Evolutionary conservation across 2,329 filamentous ascomycete species (phyloP), one percentile per base, ranked within the genome.

Genomic region (Triangularia verruculosa): DNA sequence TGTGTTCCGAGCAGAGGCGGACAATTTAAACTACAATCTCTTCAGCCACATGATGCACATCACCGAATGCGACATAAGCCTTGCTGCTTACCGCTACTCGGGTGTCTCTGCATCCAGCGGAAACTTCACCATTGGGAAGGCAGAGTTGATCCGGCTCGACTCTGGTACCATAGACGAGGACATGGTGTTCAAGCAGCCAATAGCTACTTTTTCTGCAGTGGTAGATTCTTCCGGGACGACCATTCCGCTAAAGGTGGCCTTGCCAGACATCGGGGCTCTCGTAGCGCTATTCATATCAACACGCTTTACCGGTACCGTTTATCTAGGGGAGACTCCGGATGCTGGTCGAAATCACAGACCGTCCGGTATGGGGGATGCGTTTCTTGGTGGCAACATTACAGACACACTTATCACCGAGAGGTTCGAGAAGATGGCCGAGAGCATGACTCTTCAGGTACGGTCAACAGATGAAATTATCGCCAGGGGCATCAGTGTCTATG

Each of bases 371-470:
- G 64, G 62, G 9, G 65, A 64, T 55, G 60, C 63, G 7, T 60
- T 65, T 22, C 60, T 56, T 4, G 17, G 30, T 6, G 61, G 55
- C 13, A 51, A 64, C 32, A 61, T 64, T 4, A 6, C 61, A 0
- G 17, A 22, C 6, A 13, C 15, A n/a, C 34, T 39, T 39, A 15
- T 39, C 34, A 39, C 13, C 8, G 12, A 27, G 5, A 58, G 55
- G 56, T 43, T 68, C 7, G 56, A 56, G 3, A 52, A 17, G 9
- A 65, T 66, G 62, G 56, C 56, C 5, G 25, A 58, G 22, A 68
- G 64, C 59, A 68, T 68, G 67, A 69, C 68, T 20, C 47, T 67
- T 30, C 59, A 68, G 25, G 64, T 66, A 47, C 65, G 62, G 5
- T 54, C 61, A 11, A 55, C 6, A 15, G 7, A 6, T 17, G 5